phyloP scores from a whole-genome alignment of 345 rosid genomes.

The Linum tenue region DNA sequence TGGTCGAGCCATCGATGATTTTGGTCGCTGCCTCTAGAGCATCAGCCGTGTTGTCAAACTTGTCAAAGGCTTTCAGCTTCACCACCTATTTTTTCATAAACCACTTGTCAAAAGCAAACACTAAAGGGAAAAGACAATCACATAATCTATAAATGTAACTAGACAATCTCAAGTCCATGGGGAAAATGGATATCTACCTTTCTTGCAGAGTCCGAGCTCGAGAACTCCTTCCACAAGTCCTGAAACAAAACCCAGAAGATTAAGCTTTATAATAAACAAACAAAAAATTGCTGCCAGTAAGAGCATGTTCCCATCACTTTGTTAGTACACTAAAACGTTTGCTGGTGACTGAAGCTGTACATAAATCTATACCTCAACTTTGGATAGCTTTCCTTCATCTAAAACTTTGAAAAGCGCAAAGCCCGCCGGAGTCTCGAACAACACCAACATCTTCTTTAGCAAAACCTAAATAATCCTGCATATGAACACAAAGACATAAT shows the following conservation, averaged over 20 bases:
- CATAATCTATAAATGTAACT: neutral
- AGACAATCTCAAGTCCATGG: neutral
- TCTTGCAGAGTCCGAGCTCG: conserved; percentile 45
- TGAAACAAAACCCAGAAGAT: conserved; percentile 12
- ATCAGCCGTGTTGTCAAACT: conserved; percentile 83
- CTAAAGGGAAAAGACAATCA: too few relatives aligned
- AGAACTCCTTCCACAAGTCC: conserved; percentile 61
- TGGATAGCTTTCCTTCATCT: conserved; percentile 59
- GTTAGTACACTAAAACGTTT: too few relatives aligned
- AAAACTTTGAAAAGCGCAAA: conserved; percentile 60
- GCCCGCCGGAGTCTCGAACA: conserved; percentile 73
- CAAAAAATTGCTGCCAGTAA: too few relatives aligned
- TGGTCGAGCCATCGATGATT: conserved; percentile 57
- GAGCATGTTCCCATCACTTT: too few relatives aligned
- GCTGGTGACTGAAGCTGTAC: neutral
- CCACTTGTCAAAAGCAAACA: neutral
- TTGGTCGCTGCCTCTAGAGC: conserved; percentile 74
- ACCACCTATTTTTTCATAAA: conserved; percentile 36
- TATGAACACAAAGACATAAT: neutral
- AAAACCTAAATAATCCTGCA: neutral
- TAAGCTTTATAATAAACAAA: neutral
- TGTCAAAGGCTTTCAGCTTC: conserved; percentile 70
- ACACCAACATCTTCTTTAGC: conserved; percentile 37
- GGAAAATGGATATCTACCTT: conserved; percentile 26
- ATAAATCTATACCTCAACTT: conserved; percentile 44